Percentiles rank a stretch among this genome's conserved stretches.
phyloP scores from a whole-genome alignment of 495 filamentous ascomycete genomes.

The Aspergillus baeticus region DNA sequence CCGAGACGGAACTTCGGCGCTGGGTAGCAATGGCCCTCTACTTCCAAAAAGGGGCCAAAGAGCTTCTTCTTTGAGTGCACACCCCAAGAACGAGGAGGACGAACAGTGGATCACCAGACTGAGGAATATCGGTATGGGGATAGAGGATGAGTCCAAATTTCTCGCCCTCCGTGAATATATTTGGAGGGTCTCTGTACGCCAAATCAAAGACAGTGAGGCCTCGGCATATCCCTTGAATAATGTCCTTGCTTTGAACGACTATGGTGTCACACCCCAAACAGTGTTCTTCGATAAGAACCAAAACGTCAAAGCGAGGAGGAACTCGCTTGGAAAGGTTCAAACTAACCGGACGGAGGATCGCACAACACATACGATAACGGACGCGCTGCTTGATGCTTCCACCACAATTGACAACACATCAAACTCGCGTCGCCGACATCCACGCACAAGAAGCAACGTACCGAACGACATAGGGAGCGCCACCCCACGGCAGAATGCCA shows the following conservation, averaged over 20 bases:
- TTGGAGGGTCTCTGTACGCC: slow-evolving; percentile 76
- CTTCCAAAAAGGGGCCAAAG: slow-evolving; percentile 27
- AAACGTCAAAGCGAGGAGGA: slow-evolving; percentile 42
- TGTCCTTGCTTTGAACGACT: slow-evolving; percentile 66
- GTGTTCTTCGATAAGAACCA: slow-evolving; percentile 84
- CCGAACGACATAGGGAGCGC: slow-evolving; percentile 42
- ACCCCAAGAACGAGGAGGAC: slow-evolving; percentile 84
- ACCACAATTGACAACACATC: slow-evolving; percentile 76
- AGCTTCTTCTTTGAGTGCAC: slow-evolving; percentile 34
- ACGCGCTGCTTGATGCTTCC: slow-evolving; percentile 89
- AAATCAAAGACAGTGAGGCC: slow-evolving; percentile 48
- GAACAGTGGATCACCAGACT: slow-evolving; percentile 89
- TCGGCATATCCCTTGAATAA: slow-evolving; percentile 56
- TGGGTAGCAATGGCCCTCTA: slow-evolving; percentile 42
- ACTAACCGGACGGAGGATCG: slow-evolving; percentile 30
- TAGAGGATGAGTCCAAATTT: slow-evolving; percentile 89
- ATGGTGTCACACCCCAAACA: slow-evolving; percentile 77
- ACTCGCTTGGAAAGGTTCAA: slow-evolving; percentile 28
- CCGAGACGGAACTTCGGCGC: slow-evolving; percentile 63
- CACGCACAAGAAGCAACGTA: slow-evolving; percentile 42
- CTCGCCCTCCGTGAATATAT: slow-evolving; percentile 86
- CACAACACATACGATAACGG: slow-evolving; percentile 74
- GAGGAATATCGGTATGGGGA: slow-evolving; percentile 75
- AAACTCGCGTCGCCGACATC: slow-evolving; percentile 55
- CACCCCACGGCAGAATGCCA: slow-evolving; percentile 17